phyloP scores from a whole-genome alignment of 2,329 filamentous ascomycete genomes.

The Claviceps maximensis region DNA sequence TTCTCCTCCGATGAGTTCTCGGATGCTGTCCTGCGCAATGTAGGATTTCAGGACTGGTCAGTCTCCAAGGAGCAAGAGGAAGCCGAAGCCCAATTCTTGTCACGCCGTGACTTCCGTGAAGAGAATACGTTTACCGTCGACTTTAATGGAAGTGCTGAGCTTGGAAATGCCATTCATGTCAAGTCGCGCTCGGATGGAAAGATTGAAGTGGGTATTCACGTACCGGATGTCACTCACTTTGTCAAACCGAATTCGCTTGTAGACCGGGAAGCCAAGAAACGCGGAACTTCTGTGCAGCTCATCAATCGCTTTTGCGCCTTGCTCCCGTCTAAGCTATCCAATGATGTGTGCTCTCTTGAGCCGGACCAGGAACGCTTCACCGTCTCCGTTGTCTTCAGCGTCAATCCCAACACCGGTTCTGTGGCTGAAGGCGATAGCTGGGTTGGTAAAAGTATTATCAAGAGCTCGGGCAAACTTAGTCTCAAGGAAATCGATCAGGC shows the following conservation, averaged over 20 bases:
- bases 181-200: constrained; percentile 72
- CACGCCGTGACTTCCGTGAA: constrained; percentile 78
- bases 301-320: constrained; percentile 81
- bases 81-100: constrained; percentile 46
- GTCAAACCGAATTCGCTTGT: constrained; percentile 93
- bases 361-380: constrained; percentile 84
- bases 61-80: constrained; percentile 61
- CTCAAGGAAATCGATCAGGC: constrained; percentile 79
- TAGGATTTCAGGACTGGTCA: constrained; percentile 86
- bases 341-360: constrained; percentile 75
- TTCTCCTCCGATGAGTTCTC: constrained; percentile 96
- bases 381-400: constrained; percentile 84
- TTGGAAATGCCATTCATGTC: constrained; percentile 87
- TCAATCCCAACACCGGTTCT: constrained; percentile 66
- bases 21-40: constrained; percentile 85
- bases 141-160: constrained; percentile 72
- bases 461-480: constrained; percentile 74
- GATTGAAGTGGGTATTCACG: constrained; percentile 89
- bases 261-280: constrained; percentile 94
- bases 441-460: constrained; percentile 88
- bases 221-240: constrained; percentile 91
- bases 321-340: constrained; percentile 73
- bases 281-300: constrained; percentile 88
- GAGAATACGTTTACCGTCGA: constrained; percentile 89
- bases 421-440: constrained; percentile 79